Base-by-base conservation (phyloP, 2,329 filamentous ascomycete species). In the Sporothrix dimorphospora region DNA sequence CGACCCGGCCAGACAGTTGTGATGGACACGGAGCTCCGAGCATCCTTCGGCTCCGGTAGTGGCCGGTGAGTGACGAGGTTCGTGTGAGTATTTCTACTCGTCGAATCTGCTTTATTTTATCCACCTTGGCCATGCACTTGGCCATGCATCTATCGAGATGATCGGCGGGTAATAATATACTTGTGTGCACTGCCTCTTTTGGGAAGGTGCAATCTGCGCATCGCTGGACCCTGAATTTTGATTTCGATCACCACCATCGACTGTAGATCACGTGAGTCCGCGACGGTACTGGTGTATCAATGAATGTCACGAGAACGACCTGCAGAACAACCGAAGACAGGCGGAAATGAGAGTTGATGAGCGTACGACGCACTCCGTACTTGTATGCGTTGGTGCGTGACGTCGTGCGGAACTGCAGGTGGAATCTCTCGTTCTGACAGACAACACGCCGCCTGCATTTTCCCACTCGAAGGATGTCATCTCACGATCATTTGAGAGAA, bases 131-230 rank as follows among this genome's bases (percentile, higher is more conserved):
- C 24, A 19, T 59, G 11, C n/a, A n/a, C 38, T 65, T 65, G 59
- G 59, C 59, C 40, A 65, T 65, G 59, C 59, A 65, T 45, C n/a
- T 65, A 65, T 65, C 38, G 59, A 40, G 59, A n/a, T n/a, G 38
- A 65, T 65, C 59, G 38, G 53, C 57, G 34, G n/a, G 5, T 9
- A 24, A 65, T 45, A 27, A n/a, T n/a, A n/a, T n/a, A n/a, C n/a
- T n/a, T n/a, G n/a, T 11, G 38, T 45, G 59, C 59, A 65, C 38
- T 45, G 21, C 38, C 59, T 45, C 38, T 65, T 38, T 42, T 63
- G 57, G 57, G 38, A 42, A 63, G 19, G 57, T 63, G 57, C 57
- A 42, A 61, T 40, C n/a, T 40, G 57, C 11, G 34, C 57, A 40
- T 63, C 57, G 9, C 42, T 63, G 38, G 57, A 63, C 57, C 34